These are phyloP conservation scores for Falciphora oryzae DNA, from an alignment of 2,329 filamentous ascomycete genomes.

Conservation along the genomic window DNA sequence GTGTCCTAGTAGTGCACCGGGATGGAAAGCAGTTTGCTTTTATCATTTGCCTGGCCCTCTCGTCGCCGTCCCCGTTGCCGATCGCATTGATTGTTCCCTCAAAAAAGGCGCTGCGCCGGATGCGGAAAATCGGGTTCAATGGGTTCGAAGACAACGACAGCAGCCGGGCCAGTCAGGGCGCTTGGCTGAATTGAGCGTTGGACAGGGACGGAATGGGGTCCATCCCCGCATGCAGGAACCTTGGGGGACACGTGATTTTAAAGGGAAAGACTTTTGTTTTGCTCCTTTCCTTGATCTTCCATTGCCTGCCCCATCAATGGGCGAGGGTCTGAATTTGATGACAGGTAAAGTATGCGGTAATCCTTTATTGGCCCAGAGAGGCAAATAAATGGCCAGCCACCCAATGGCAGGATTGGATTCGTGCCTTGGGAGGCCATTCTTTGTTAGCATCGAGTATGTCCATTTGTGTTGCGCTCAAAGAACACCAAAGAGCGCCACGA, in stretches of 20 bases:
- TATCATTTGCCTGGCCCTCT: neutral
- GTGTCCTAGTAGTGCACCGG: too few species aligned
- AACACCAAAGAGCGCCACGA: neutral
- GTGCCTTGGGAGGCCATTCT: neutral
- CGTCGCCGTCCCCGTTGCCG: neutral
- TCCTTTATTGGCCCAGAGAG: neutral
- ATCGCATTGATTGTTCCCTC: neutral
- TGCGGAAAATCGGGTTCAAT: neutral
- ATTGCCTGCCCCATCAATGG: neutral
- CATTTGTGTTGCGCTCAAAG: neutral
- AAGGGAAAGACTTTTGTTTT: neutral
- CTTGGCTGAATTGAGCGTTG: constrained; percentile 1
- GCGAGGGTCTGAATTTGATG: neutral
- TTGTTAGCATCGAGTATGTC: neutral
- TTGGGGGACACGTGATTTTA: neutral
- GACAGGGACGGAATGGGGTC: neutral
- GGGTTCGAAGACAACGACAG: neutral
- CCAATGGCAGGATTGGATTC: neutral
- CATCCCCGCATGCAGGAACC: neutral
- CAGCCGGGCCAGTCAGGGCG: neutral
- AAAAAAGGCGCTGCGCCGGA: neutral
- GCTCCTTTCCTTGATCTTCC: neutral
- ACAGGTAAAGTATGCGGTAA: neutral
- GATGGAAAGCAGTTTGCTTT: neutral
- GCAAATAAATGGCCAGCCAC: neutral